These are phyloP conservation scores for Colletotrichum sp. DNA, from an alignment of 2,329 filamentous ascomycete species.

Conservation along the genomic window DNA sequence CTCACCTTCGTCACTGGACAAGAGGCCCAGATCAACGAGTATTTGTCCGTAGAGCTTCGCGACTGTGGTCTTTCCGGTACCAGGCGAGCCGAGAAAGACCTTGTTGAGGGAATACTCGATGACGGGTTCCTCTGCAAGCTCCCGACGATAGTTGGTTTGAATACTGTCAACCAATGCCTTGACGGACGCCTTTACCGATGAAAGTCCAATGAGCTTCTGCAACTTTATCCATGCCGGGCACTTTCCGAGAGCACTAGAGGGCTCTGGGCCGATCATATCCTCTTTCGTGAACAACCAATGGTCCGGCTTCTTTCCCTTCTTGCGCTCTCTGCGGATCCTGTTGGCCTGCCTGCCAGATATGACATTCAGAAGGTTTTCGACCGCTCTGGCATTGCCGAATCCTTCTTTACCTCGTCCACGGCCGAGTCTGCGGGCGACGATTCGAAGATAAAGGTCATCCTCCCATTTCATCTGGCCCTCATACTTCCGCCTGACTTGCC, in stretches of 20 bases:
- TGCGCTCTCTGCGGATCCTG: slow-evolving; percentile 56
- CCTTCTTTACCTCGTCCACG: slow-evolving; percentile 66
- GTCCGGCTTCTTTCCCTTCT: slow-evolving; percentile 45
- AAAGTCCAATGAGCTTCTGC: slow-evolving; percentile 62
- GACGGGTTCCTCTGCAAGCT: slow-evolving; percentile 64
- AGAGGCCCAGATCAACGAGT: slow-evolving; percentile 68
- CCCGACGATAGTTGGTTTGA: slow-evolving; percentile 68
- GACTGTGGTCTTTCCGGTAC: slow-evolving; percentile 79
- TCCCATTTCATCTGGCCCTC: slow-evolving; percentile 62
- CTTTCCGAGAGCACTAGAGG: slow-evolving; percentile 52
- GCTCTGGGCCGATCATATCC: slow-evolving; percentile 76
- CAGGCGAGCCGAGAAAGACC: slow-evolving; percentile 74
- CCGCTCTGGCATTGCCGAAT: slow-evolving; percentile 75
- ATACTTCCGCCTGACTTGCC: slow-evolving; percentile 61
- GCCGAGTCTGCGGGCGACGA: slow-evolving; percentile 67
- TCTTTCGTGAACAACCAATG: slow-evolving; percentile 67
- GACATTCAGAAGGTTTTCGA: slow-evolving; percentile 65
- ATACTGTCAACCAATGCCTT: slow-evolving; percentile 64
- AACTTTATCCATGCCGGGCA: slow-evolving; percentile 65
- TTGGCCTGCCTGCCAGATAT: slow-evolving; percentile 65
- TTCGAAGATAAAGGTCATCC: slow-evolving; percentile 67
- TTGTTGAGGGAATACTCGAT: slow-evolving; percentile 70
- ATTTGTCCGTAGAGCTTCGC: slow-evolving; percentile 76
- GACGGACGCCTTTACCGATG: slow-evolving; percentile 67
- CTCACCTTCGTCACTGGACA: slow-evolving; percentile 73